These are phyloP conservation scores for Yamadazyma diddensiae DNA, from an alignment of 1,139 yeast species.

Conservation along the genomic window DNA sequence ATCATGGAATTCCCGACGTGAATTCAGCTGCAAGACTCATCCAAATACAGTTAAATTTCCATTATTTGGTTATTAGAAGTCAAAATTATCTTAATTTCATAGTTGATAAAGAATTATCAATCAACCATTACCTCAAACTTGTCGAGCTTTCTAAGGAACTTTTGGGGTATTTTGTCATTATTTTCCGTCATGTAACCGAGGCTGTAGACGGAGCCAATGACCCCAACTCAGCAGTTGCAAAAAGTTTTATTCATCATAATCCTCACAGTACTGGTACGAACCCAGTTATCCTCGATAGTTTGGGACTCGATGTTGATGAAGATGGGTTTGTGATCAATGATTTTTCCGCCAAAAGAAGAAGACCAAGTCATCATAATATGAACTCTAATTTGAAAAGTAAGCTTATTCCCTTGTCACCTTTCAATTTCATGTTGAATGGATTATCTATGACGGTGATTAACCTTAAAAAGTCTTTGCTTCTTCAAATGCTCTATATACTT, in stretches of 20 bases:
- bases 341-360: conserved; percentile 41
- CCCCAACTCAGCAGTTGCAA: conserved; percentile 5
- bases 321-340: conserved; percentile 50
- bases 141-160: conserved; percentile 39
- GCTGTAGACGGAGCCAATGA: conserved; percentile 7
- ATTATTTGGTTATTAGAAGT: conserved; percentile 41
- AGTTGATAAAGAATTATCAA: conserved; percentile 43
- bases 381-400: conserved; percentile 14
- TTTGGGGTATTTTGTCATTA: conserved; percentile 35
- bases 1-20: conserved; percentile 38
- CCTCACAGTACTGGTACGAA: conserved; percentile 21
- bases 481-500: conserved; percentile 44
- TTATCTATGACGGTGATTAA: conserved; percentile 45
- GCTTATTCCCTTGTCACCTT: conserved; percentile 41
- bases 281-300: conserved; percentile 28
- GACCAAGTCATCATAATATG: conserved; percentile 12
- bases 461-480: conserved; percentile 41
- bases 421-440: conserved; percentile 43
- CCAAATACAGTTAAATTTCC: conserved; percentile 45
- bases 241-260: conserved; percentile 17
- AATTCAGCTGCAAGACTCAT: conserved; percentile 41
- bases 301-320: conserved; percentile 39
- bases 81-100: conserved; percentile 47
- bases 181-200: conserved; percentile 33
- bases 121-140: conserved; percentile 34